Conservation (phyloP, 2,329 filamentous ascomycete species). For the Beauveria sp. region DNA sequence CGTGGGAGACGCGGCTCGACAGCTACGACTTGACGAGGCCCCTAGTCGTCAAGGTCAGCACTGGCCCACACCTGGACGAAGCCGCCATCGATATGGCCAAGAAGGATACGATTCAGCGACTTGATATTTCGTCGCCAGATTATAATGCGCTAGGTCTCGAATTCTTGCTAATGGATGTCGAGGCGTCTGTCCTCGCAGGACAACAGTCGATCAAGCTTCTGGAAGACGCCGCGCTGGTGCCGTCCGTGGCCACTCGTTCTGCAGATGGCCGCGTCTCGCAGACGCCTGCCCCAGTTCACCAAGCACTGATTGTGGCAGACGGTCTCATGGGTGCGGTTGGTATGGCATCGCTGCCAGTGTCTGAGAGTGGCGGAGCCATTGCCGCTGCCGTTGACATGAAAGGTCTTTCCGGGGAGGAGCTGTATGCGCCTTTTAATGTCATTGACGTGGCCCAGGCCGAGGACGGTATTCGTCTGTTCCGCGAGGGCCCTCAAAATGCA, state of each 20-base stretch:
- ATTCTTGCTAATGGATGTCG: constrained; percentile 47
- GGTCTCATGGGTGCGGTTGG: constrained; percentile 62
- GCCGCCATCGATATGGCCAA: constrained; percentile 23
- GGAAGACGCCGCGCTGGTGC: constrained; percentile 65
- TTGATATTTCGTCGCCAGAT: constrained; percentile 55
- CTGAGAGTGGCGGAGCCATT: constrained; percentile 34
- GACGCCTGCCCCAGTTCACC: constrained; percentile 77
- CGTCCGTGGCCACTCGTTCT: constrained; percentile 63
- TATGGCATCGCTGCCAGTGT: constrained; percentile 34
- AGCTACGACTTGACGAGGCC: constrained; percentile 44
- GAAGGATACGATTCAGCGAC: constrained; percentile 41
- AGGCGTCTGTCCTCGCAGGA: constrained; percentile 27
- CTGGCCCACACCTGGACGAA: constrained; percentile 27
- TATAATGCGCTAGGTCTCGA: constrained; percentile 58
- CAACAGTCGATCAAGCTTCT: constrained; percentile 36
- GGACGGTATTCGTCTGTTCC: constrained; percentile 58
- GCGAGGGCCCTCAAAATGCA: constrained; percentile 61
- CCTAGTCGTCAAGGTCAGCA: constrained; percentile 49
- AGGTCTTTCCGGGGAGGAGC: constrained; percentile 30
- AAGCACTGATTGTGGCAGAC: constrained; percentile 64
- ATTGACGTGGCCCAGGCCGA: constrained; percentile 59
- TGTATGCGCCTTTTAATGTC: constrained; percentile 38
- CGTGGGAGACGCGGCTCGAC: constrained; percentile 60
- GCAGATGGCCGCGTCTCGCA: constrained; percentile 56
- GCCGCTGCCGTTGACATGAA: constrained; percentile 52